Evolutionary conservation across 768 basidiomycete species (phyloP).

Genomic region (Neoboletus brunneissimus): DNA sequence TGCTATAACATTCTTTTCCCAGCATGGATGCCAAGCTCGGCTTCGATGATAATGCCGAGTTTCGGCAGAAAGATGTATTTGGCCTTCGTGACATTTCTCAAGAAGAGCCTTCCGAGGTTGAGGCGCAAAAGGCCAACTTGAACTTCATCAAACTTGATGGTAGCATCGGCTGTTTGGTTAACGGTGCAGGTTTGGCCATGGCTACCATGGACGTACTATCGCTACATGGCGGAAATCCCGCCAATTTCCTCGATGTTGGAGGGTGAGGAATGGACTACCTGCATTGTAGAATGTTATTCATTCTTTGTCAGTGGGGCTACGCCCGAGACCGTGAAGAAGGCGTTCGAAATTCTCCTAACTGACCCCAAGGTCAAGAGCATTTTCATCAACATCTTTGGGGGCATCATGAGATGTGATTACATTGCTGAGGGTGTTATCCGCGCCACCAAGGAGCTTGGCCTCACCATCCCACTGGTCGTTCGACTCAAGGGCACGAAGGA

Average conservation of each 20-base stretch:
- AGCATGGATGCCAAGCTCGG: slow-evolving; percentile 99
- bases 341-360: slow-evolving; percentile 89
- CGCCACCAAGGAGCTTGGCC: slow-evolving; percentile 86
- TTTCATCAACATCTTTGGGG: slow-evolving; percentile 98
- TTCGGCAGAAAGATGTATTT: slow-evolving; percentile 92
- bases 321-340: slow-evolving; percentile 99
- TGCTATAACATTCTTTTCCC: slow-evolving; percentile 3
- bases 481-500: slow-evolving; percentile 98
- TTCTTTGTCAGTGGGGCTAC: slow-evolving; percentile 76
- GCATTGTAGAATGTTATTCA: not conserved
- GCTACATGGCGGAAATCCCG: slow-evolving; percentile 93
- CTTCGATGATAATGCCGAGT: slow-evolving; percentile 99
- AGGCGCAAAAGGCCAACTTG: slow-evolving; percentile 92
- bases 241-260: slow-evolving; percentile 98
- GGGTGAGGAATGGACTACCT: slow-evolving; percentile 49
- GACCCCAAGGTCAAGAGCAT: slow-evolving; percentile 96
- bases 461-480: slow-evolving; percentile 87
- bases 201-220: slow-evolving; percentile 99
- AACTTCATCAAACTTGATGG: slow-evolving; percentile 99
- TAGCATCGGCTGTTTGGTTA: slow-evolving; percentile 94
- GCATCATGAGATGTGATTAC: slow-evolving; percentile 99
- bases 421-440: slow-evolving; percentile 98
- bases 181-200: slow-evolving; percentile 98
- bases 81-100: slow-evolving; percentile 87
- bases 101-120: slow-evolving; percentile 96